Evolutionary conservation across 352 stramenopile genomes (phyloP), one percentile per base, ranked within the genome.

Genomic region (Phytophthora pluvialis): DNA sequence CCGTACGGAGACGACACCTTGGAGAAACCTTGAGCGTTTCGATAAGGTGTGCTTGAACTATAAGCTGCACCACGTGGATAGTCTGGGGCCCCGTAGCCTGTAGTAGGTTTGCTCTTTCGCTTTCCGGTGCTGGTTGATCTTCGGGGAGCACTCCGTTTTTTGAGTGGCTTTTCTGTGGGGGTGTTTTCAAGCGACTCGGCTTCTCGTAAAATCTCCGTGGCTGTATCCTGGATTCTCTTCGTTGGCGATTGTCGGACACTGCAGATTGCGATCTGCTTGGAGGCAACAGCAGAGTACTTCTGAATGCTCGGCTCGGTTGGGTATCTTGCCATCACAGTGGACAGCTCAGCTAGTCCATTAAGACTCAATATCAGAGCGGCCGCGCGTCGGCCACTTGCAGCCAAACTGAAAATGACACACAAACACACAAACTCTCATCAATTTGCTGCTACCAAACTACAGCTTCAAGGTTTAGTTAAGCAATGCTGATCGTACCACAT

Each of bases 281-380:
- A 90, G 9, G 81, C 81, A 48, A 63, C 61, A 13, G 78, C 53
- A 4, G 81, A 79, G 53, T 88, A 92, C 43, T 89, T 89, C 25
- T 89, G 80, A 32, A 92, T 89, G 1, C 81, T 83, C 0, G 76
- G 70, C 54, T 94, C 86, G 5, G 73, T 81, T 18, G 83, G 75
- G 55, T 86, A 91, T 54, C 80, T 89, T 26, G 86, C 75, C 79
- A 93, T 90, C 1, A 91, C 74, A 0, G 75, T 92, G 26, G 86
- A 94, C 13, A 94, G 71, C 32, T 94, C 86, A 13, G 68, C 52
- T 28, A 93, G 63, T 10, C 82, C 86, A 21, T 90, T 88, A 5
- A 92, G 69, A 16, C 67, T 63, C 5, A 90, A 58, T 15, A 94
- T 72, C 18, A 86, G 56, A 7, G 72, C 64, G 7, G 80, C 81